Evolutionary conservation across 441 rosid genomes (phyloP).

Genomic region (Populus trichocarpa): DNA sequence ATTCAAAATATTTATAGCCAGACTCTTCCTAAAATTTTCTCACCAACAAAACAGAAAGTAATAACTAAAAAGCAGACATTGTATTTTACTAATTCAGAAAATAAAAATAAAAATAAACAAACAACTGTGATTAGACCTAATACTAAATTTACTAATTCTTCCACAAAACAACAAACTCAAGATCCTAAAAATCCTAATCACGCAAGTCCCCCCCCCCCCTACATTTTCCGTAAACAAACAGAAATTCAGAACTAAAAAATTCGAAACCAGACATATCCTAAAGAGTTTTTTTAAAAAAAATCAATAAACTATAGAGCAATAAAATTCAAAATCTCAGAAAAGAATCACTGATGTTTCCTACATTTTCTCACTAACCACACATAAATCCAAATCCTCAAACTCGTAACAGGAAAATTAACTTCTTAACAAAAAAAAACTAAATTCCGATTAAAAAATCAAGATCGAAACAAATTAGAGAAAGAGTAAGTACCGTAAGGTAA

Average conservation of each 20-base stretch:
- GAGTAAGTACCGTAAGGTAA: slow-evolving; percentile 6
- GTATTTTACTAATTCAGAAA: background rate
- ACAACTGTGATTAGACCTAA: background rate
- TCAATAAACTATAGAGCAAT: background rate
- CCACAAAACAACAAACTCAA: background rate
- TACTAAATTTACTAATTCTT: background rate
- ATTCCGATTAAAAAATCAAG: background rate
- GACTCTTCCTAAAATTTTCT: background rate
- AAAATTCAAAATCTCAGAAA: background rate
- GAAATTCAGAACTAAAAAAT: slow-evolving; percentile 6
- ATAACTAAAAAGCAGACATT: background rate
- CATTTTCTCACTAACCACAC: slow-evolving; percentile 25
- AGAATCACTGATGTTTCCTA: background rate
- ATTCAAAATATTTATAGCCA: background rate
- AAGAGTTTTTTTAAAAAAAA: background rate
- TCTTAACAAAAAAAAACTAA: background rate
- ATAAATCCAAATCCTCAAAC: slow-evolving; percentile 3
- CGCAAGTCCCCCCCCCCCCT: background rate
- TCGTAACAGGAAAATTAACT: slow-evolving; percentile 1
- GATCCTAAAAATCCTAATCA: background rate
- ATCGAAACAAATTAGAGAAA: slow-evolving; percentile 14
- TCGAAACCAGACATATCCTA: slow-evolving; percentile 6
- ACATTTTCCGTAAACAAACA: slow-evolving; percentile 2
- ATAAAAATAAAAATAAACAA: background rate
- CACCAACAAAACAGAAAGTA: background rate